Percentiles rank a stretch among this genome's conserved stretches.
These are phyloP conservation scores for Salvia rosmarinus DNA, from an alignment of 257 asterid species.

Conservation along the genomic window DNA sequence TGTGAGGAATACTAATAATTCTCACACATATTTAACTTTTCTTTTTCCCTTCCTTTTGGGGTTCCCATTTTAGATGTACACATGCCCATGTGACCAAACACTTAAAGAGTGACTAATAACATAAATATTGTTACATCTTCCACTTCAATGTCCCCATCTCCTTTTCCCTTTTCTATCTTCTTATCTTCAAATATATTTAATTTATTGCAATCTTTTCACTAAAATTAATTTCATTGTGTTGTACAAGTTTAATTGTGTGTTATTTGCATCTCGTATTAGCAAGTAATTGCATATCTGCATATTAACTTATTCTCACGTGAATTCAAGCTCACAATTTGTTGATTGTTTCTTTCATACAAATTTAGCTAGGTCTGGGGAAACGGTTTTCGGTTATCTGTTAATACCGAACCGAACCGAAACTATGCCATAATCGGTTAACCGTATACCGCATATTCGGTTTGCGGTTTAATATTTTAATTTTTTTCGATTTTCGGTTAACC, in stretches of 20 bases:
- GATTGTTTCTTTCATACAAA: neutral
- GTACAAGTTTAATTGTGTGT: neutral
- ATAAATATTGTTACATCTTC: conserved; percentile 41
- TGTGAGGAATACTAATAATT: conserved; percentile 40
- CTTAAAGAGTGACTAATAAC: conserved; percentile 39
- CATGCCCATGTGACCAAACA: conserved; percentile 50
- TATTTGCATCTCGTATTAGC: neutral
- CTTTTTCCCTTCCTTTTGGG: conserved; percentile 27
- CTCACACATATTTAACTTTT: conserved; percentile 16
- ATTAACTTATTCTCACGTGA: too few species aligned
- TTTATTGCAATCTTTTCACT: neutral
- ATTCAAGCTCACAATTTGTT: neutral
- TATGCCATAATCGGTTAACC: too few species aligned
- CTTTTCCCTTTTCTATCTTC: conserved; percentile 27
- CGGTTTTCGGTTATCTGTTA: too few species aligned
- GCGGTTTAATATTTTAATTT: too few species aligned
- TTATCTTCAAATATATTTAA: conserved; percentile 21
- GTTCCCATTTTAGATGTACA: conserved; percentile 31
- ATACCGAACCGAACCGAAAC: too few species aligned
- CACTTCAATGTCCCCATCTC: conserved; percentile 41
- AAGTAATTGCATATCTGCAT: neutral
- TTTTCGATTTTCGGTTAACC: too few species aligned
- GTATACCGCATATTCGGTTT: too few species aligned
- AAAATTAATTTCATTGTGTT: neutral
- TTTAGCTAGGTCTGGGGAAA: too few species aligned